These are phyloP conservation scores for Encephalitozoon intestinalis DNA, from an alignment of 371 early-diverging fungal species.

Conservation along the genomic window DNA sequence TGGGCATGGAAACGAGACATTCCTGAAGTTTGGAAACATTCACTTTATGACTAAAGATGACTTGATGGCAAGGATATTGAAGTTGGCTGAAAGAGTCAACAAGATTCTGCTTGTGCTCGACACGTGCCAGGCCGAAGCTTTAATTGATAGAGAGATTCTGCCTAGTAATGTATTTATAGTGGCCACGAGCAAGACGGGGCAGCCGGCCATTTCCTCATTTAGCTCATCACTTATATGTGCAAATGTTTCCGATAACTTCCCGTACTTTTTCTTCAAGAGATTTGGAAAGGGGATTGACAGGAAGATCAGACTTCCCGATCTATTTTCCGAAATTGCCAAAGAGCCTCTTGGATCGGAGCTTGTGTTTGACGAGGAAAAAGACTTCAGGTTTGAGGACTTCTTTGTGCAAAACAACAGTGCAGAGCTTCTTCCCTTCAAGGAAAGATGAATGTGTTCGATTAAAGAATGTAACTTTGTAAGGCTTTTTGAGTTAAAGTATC, in stretches of 20 bases:
- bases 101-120: conserved; percentile 56
- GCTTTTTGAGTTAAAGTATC: not conserved
- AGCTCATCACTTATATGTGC: conserved; percentile 4
- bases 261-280: conserved; percentile 7
- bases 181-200: conserved; percentile 40
- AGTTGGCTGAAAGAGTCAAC: conserved; percentile 34
- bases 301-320: not conserved
- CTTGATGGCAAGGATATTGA: conserved; percentile 41
- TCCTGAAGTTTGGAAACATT: conserved; percentile 54
- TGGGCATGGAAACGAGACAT: conserved; percentile 58
- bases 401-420: not conserved
- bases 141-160: conserved; percentile 41
- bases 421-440: conserved; percentile 2
- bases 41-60: conserved; percentile 52
- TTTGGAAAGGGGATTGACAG: not conserved
- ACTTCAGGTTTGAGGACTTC: conserved; percentile 10
- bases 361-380: not conserved
- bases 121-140: conserved; percentile 58
- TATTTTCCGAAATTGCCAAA: not conserved
- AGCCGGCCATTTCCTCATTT: conserved; percentile 46
- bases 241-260: conserved; percentile 24
- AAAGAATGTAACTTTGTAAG: not conserved
- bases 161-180: conserved; percentile 47
- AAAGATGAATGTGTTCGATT: not conserved
- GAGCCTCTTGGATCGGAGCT: conserved; percentile 1